Base-by-base conservation (phyloP, 164 flowering plant species). In the Stephania japonica region DNA sequence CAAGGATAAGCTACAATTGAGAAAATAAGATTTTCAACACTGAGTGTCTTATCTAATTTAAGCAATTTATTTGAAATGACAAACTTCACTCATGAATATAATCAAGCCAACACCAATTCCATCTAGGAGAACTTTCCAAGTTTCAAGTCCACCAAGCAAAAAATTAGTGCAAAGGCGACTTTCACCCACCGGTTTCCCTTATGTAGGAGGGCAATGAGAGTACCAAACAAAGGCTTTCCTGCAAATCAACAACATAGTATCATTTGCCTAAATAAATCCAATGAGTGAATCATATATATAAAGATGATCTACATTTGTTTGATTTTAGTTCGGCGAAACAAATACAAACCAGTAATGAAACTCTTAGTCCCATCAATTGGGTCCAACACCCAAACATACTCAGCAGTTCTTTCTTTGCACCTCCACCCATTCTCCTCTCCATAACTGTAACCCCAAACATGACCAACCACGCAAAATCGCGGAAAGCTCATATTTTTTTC, bases 321-420 rank as follows among this genome's bases (percentile, higher is more conserved):
- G 38, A 32, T 32, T 32, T 32, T 32, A 32, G 38, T 32, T 32
- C 4, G 50, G 27, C 59, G n/a, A 72, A 41, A 42, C 38, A 32
- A 32, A 32, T 32, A 4, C 4, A 32, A 19, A 96, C 98, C 99
- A 44, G 99, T 96, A 50, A 93, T 96, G 74, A 96, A 96, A 80
- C 99, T 93, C 86, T 93, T 96, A 19, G 98, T 96, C 44, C 99
- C 99, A 84, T 96, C 98, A 66, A 96, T 93, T 7, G 97, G 99
- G 78, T 93, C 99, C 66, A 96, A 84, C 70, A 96, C 94, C 98
- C 98, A 96, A 73, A 96, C 96, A 84, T 84, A 96, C 27, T 93
- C 94, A 27, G 98, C 85, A 80, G 66, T 73, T 27, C 85, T 82
- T 81, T 92, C 92, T 70, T 82, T 85, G 81, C 91, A 96, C 81